These are phyloP conservation scores for Penstemon newberryi DNA, from an alignment of 257 asterid species.

Conservation along the genomic window DNA sequence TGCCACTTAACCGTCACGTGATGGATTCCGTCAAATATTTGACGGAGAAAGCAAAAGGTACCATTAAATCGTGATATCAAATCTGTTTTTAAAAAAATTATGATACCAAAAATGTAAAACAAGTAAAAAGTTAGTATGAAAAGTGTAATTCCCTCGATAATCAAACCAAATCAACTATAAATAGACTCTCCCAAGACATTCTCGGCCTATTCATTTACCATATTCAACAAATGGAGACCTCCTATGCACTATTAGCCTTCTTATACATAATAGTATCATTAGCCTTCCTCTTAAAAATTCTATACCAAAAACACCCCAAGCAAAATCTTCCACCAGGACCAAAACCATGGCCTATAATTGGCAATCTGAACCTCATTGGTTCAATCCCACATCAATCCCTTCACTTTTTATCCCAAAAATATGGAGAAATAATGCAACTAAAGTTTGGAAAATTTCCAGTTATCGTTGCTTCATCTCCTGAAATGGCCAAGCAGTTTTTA, in stretches of 20 bases:
- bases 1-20: too few relatives aligned
- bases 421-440: slow-evolving; percentile 23
- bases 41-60: too few relatives aligned
- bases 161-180: background rate
- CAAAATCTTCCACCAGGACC: slow-evolving; percentile 30
- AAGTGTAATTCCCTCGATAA: too few relatives aligned
- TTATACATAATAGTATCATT: background rate
- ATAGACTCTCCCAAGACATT: background rate
- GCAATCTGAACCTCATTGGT: slow-evolving; percentile 16
- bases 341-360: slow-evolving; percentile 32
- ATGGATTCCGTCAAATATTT: too few relatives aligned
- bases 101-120: too few relatives aligned
- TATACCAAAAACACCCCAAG: background rate
- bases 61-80: too few relatives aligned
- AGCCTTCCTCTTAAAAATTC: slow-evolving; percentile 8
- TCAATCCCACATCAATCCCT: slow-evolving; percentile 27
- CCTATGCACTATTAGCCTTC: background rate
- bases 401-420: slow-evolving; percentile 21
- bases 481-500: slow-evolving; percentile 12
- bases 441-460: slow-evolving; percentile 25
- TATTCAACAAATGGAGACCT: background rate
- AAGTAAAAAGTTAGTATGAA: too few relatives aligned
- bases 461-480: slow-evolving; percentile 27
- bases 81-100: too few relatives aligned
- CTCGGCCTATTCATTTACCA: background rate